phyloP scores from a whole-genome alignment of 2,329 filamentous ascomycete genomes.

The Chaetomiaceae sp. region DNA sequence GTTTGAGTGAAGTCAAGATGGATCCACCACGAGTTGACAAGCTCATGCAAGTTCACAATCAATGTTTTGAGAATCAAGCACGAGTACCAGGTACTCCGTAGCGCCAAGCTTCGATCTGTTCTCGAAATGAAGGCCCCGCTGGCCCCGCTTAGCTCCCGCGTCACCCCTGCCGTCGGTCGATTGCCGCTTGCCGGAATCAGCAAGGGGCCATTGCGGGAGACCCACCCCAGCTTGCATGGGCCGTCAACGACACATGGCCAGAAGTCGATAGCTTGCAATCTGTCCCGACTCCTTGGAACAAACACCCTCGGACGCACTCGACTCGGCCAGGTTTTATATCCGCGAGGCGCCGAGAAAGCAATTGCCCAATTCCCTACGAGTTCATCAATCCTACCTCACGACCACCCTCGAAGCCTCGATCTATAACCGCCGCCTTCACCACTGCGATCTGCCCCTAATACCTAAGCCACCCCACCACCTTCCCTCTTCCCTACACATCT shows the following conservation, averaged over 20 bases:
- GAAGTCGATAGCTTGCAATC: slow-evolving; percentile 26
- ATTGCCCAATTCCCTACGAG: background rate
- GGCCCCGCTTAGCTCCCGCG: slow-evolving; percentile 2
- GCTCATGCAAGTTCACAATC: too few species aligned
- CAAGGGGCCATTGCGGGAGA: slow-evolving; percentile 6
- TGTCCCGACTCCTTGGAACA: slow-evolving; percentile 23
- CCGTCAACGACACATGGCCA: slow-evolving; percentile 26
- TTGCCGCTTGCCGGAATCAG: slow-evolving; percentile 9
- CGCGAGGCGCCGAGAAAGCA: background rate
- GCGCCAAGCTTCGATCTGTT: slow-evolving; percentile 7
- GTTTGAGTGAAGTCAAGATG: too few species aligned
- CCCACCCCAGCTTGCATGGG: slow-evolving; percentile 14
- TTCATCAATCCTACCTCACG: background rate
- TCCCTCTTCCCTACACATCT: background rate
- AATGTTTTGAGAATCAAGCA: too few species aligned
- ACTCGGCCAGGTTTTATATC: background rate
- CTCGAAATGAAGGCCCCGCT: too few species aligned
- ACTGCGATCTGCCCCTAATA: background rate
- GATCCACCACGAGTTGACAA: too few species aligned
- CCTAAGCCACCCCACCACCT: too few species aligned
- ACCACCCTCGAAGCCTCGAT: background rate
- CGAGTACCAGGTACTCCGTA: too few species aligned
- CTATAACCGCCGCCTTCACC: background rate
- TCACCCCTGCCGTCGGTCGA: slow-evolving; percentile 13
- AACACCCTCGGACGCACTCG: background rate